Percentiles rank a stretch among this genome's conserved stretches.
Conservation (phyloP, 768 basidiomycete species). For the Agrocybe chaxingu region DNA sequence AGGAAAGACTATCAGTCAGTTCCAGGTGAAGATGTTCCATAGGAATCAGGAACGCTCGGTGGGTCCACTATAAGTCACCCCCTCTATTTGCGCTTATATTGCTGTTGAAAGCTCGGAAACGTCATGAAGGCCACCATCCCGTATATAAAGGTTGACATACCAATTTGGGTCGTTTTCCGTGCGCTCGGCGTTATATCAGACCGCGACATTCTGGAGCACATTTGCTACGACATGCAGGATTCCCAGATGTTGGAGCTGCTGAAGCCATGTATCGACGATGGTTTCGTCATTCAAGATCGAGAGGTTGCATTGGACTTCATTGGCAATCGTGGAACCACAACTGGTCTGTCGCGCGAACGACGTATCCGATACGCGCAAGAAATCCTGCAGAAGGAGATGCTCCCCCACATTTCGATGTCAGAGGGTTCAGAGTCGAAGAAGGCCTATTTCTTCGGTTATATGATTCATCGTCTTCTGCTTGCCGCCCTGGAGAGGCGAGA, state of each 20-base stretch:
- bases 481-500: conserved; percentile 94
- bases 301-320: conserved; percentile 98
- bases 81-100: conserved; percentile 5
- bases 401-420: conserved; percentile 94
- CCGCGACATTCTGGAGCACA: conserved; percentile 95
- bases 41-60: conserved; percentile 86
- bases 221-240: conserved; percentile 97
- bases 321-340: conserved; percentile 95
- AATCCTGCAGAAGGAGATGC: conserved; percentile 97
- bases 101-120: conserved; percentile 63
- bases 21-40: conserved; percentile 97
- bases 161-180: conserved; percentile 98
- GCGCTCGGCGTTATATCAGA: conserved; percentile 97
- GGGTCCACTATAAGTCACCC: conserved; percentile 27
- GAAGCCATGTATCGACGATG: conserved; percentile 97
- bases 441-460: conserved; percentile 99
- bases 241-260: conserved; percentile 96
- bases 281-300: conserved; percentile 96
- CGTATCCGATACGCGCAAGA: conserved; percentile 97
- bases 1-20: conserved; percentile 96
- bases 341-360: conserved; percentile 86
- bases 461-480: conserved; percentile 94
- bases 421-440: conserved; percentile 98
- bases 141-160: conserved; percentile 97
- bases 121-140: conserved; percentile 97